Evolutionary conservation across 169 alveolate genomes (phyloP), one percentile per base, ranked within the genome.

Genomic region (Plasmodium fragile): DNA sequence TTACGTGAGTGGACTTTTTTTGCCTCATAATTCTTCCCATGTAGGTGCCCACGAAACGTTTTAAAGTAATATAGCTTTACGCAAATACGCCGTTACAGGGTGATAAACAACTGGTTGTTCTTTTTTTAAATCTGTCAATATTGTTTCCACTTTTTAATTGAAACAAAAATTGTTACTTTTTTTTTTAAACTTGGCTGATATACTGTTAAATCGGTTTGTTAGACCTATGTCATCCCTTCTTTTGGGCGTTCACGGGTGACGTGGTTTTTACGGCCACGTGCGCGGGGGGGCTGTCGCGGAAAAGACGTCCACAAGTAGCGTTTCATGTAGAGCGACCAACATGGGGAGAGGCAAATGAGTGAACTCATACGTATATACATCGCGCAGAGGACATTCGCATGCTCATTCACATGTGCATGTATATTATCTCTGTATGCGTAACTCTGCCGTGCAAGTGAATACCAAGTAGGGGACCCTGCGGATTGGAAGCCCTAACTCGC

Each of bases 171-270:
- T 65, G 75, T 18, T 65, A 65, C 75, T 65, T 22, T 65, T 65
- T 59, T 65, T 65, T 65, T 65, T 59, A 22, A 65, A 65, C 2
- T 18, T 11, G 39, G 75, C 18, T 65, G 25, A 65, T 65, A 65
- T 65, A 22, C 75, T 65, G 75, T 65, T 65, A 65, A 65, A 65
- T 65, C 75, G 75, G 75, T 65, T 65, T 65, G 16, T 65, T 65
- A 65, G 75, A 65, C 75, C 30, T 28, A 65, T 65, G 36, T 22
- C 36, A 8, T 65, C n/a, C 1, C 13, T 39, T 7, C 41, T 0
- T 65, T 22, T 6, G 0, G 39, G 75, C 41, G 75, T 28, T 25
- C 75, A 65, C 13, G 75, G 75, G 36, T 7, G 36, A 65, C 4
- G 41, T 65, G 30, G 36, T 65, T 65, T 65, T 65, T 65, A 2